phyloP scores from a whole-genome alignment of 768 basidiomycete genomes.

The Termitomyces sp. region DNA sequence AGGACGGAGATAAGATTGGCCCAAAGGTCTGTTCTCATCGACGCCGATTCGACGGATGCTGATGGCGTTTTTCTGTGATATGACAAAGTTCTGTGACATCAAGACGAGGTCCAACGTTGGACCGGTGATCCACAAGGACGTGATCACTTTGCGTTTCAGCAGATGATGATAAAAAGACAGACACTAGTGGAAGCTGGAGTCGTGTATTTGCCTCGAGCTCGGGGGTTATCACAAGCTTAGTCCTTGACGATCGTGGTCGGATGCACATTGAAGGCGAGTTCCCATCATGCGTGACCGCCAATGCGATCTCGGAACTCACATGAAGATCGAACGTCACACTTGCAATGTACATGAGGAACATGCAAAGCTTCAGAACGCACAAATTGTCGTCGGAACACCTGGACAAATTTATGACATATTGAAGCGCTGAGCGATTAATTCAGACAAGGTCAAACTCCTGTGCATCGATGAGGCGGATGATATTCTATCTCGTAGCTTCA shows the following conservation, averaged over 20 bases:
- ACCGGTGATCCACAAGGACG: background rate
- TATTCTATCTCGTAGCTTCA: slow-evolving; percentile 96
- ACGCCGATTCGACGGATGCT: too few species aligned
- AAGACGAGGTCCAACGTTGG: background rate
- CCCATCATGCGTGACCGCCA: background rate
- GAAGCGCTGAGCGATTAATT: slow-evolving; percentile 83
- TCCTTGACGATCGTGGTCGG: background rate
- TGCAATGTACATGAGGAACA: slow-evolving; percentile 98
- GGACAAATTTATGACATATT: slow-evolving; percentile 98
- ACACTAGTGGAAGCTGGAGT: background rate
- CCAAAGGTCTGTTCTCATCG: too few species aligned
- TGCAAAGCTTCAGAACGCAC: slow-evolving; percentile 89
- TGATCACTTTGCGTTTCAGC: background rate
- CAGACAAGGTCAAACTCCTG: slow-evolving; percentile 87
- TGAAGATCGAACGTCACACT: slow-evolving; percentile 94
- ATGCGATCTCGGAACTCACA: slow-evolving; percentile 81
- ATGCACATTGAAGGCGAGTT: background rate
- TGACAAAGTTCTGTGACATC: background rate
- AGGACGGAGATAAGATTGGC: background rate
- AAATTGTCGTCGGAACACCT: slow-evolving; percentile 92
- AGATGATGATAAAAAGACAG: background rate
- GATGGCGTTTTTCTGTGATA: background rate
- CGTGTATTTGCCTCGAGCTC: background rate
- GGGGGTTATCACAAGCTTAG: background rate
- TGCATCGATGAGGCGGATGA: slow-evolving; percentile 99